Conservation (phyloP, 164 flowering plant species). For the Liquidambar formosana region DNA sequence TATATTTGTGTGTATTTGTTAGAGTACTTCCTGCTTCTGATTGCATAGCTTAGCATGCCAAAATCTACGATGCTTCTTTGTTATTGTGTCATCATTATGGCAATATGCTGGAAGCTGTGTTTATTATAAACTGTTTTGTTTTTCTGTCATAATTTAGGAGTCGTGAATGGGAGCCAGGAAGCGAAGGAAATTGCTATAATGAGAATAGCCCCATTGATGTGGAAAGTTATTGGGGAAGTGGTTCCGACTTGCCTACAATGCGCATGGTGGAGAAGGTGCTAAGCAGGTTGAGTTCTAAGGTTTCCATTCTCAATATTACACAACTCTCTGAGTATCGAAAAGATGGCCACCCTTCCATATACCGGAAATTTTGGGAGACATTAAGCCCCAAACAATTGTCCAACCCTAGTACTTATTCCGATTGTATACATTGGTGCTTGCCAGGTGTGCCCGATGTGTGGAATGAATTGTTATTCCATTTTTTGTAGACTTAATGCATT, state of each 20-base stretch:
- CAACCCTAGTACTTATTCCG: slow-evolving; percentile 77
- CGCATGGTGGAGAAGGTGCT: slow-evolving; percentile 64
- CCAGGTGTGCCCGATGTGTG: slow-evolving; percentile 98
- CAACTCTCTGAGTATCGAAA: slow-evolving; percentile 95
- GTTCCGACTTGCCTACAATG: slow-evolving; percentile 86
- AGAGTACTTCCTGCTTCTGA: too few relatives aligned
- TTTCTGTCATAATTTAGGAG: slow-evolving; percentile 50
- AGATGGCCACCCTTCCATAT: slow-evolving; percentile 92
- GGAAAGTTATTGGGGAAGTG: slow-evolving; percentile 84
- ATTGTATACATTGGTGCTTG: slow-evolving; percentile 98
- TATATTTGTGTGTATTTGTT: too few relatives aligned
- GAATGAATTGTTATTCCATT: slow-evolving; percentile 82
- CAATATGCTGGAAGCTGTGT: background rate
- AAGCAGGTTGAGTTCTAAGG: slow-evolving; percentile 51
- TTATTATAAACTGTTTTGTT: background rate
- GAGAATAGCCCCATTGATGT: slow-evolving; percentile 60
- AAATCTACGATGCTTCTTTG: background rate
- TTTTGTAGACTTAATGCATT: slow-evolving; percentile 42
- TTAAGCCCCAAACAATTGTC: slow-evolving; percentile 60
- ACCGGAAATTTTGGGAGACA: slow-evolving; percentile 92
- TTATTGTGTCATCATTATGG: background rate
- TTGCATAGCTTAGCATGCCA: too few relatives aligned
- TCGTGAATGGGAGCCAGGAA: slow-evolving; percentile 76
- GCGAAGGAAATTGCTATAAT: slow-evolving; percentile 82
- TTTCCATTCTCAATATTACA: slow-evolving; percentile 77